Base-by-base conservation (phyloP, 306 rosid genomes). In the Potentilla sterilis region DNA sequence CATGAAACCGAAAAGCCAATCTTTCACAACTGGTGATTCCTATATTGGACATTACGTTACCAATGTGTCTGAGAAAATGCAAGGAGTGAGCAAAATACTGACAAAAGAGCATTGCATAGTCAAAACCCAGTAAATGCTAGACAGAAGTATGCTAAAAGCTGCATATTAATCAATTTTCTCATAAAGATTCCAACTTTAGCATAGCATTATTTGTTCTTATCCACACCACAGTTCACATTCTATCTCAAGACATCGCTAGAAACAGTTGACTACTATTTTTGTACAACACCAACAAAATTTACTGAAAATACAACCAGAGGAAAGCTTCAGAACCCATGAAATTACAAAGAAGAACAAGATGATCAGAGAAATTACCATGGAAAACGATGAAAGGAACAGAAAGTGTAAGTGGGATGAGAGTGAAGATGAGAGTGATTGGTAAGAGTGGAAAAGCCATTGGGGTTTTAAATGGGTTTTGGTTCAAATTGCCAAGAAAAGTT, bases 381-480 rank as follows among this genome's bases (percentile, higher is more conserved):
- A 89, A 75, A 69, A 89, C 89, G 24, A 87, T 43, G 82, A 89
- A 89, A 43, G 93, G 93, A 78, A 89, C 51, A 72, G 91, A 69
- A 48, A 52, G 80, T 18, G 81, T 14, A 15, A 77, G 72, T n/a
- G 84, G 58, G 75, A 80, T 35, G 76, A 79, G 40, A 42, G 75
- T 38, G 18, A 85, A 40, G 42, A 75, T 24, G 77, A 79, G 9
- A 52, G 70, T 3, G 43, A 61, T 3, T 32, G 46, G 13, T 18
- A 67, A 48, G 43, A 66, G 75, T n/a, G 52, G 75, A 77, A 71
- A 77, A 52, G 55, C 74, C 93, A 87, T 83, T 64, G 74, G 47
- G 41, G 66, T 42, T 5, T 19, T 38, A 28, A 14, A 6, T 66
- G 57, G 65, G 66, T 32, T 54, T 49, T 61, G 35, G 24, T 40